Evolutionary conservation across 2,329 filamentous ascomycete genomes (phyloP), one percentile per base, ranked within the genome.

Genomic region (Cryphonectria carpinicola): DNA sequence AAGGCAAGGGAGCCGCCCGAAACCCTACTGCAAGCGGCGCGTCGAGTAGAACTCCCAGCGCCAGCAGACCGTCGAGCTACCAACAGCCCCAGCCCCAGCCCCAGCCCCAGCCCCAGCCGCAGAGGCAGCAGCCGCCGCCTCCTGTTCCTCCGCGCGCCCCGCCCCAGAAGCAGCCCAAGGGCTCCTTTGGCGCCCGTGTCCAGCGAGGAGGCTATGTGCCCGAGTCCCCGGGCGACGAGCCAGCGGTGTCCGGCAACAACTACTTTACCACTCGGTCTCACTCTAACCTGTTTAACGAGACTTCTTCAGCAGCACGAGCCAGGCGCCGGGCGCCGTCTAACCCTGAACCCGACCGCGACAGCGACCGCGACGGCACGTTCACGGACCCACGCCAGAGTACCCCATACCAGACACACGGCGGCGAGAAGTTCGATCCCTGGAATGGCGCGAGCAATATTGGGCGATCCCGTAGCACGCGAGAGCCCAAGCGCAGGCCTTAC

Each of bases 371-470:
- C 82, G 84, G 68, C 5, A 78, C 78, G 0, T 81, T 80, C 60
- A 70, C 80, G 58, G 86, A 89, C 71, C 77, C 79, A n/a, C 83
- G 87, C n/a, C 82, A 87, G 68, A 87, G 86, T 74, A 87, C 86
- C 7, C 87, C 88, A 0, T 90, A 90, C 75, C 82, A 84, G 58
- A 84, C 82, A 1, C 83, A 85, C 43, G 83, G 86, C 17, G 87
- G 88, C 46, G 89, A 90, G 77, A 90, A 86, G 79, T 85, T 87
- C 5, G 85, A 88, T 62, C 84, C 87, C 0, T 89, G 88, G 71
- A 87, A 88, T 61, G 84, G 82, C 1, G 78, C 77, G 8, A 68
- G 66, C 60, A 68, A 64, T 35, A 68, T 72, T 37, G 70, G 70
- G 28, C 66, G 66, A 28, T 69, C 71, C 14, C 69, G 66, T 46